phyloP scores from a whole-genome alignment of 192 early-diverging fungal genomes.

The Umbelopsis sp. region DNA sequence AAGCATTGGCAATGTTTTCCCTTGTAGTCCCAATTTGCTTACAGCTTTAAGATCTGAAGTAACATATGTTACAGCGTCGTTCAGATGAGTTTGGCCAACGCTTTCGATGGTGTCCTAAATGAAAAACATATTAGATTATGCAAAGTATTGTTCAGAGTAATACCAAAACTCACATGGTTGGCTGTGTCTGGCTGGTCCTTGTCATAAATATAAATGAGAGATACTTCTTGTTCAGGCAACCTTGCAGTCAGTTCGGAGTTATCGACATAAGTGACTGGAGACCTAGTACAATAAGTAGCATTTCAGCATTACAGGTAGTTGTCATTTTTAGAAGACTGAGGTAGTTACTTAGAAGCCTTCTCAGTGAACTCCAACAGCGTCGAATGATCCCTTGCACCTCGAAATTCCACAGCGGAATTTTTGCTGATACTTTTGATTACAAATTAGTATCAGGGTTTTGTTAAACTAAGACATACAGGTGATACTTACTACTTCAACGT shows the following conservation, averaged over 20 bases:
- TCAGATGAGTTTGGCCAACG: conserved; percentile 21
- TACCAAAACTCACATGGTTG: not conserved
- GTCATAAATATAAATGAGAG: conserved; percentile 3
- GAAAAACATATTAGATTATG: not conserved
- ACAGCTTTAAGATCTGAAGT: conserved; percentile 32
- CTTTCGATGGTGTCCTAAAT: conserved; percentile 21
- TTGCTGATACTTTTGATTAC: conserved; percentile 34
- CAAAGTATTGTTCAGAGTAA: not conserved
- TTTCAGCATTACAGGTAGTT: not conserved
- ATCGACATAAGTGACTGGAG: conserved; percentile 26
- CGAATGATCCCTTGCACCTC: conserved; percentile 52
- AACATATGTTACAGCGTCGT: conserved; percentile 31
- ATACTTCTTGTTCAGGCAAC: not conserved
- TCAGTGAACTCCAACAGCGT: conserved; percentile 58
- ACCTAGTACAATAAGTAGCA: not conserved
- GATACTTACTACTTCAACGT: conserved; percentile 73
- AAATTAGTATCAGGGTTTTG: not conserved
- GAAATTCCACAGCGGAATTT: conserved; percentile 44
- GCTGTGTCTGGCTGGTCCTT: not conserved
- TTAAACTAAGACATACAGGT: conserved; percentile 24
- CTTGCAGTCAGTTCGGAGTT: not conserved
- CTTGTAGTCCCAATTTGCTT: conserved; percentile 23
- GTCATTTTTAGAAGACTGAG: not conserved
- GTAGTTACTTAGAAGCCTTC: conserved; percentile 34
- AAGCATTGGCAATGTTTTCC: conserved; percentile 45